Evolutionary conservation across 2,329 filamentous ascomycete species (phyloP), one percentile per base, ranked within the genome.

Genomic region (Colletotrichum tamarilloi): DNA sequence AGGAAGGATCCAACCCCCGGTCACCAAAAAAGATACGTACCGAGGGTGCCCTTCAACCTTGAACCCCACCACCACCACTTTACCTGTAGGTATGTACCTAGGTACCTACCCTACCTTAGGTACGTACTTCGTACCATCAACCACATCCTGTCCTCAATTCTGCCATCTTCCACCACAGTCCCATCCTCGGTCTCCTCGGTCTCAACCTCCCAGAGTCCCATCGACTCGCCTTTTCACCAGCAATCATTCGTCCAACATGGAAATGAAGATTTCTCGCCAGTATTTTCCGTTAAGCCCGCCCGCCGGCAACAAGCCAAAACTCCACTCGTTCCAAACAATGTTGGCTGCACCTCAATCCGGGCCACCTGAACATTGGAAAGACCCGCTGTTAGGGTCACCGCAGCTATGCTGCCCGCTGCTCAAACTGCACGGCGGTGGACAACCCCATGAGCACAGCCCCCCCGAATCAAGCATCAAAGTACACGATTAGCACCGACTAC

Each of bases 1-100:
- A 53, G 4, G 52, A 63, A 74, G 72, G 72, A 74, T 72, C 63
- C 8, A 46, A 63, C 62, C 72, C 71, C 72, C 62, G 38, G 49
- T 68, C 57, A 49, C 19, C 26, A 42, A 32, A 49, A 32, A 26
- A 24, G 60, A 52, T 49, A 49, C 19, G 42, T 32, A 63, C 26
- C 38, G 5, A 19, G 16, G 6, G 16, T 42, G 7, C 38, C 38
- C 38, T 42, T 5, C 38, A 42, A 8, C 38, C 38, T 42, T 42
- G 38, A 42, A 42, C 38, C 16, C 38, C 38, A 42, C 38, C 38
- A 12, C 38, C 38, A 12, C 38, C 38, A 35, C 32, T 1, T 35
- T 32, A 32, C 30, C 30, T 26, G 26, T 26, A 26, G 26, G 26
- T 26, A 26, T 26, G 26, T 26, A 26, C 26, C 26, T 26, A n/a